These are phyloP conservation scores for Dinochytrium kinnereticum DNA, from an alignment of 371 early-diverging fungal species.

Conservation along the genomic window DNA sequence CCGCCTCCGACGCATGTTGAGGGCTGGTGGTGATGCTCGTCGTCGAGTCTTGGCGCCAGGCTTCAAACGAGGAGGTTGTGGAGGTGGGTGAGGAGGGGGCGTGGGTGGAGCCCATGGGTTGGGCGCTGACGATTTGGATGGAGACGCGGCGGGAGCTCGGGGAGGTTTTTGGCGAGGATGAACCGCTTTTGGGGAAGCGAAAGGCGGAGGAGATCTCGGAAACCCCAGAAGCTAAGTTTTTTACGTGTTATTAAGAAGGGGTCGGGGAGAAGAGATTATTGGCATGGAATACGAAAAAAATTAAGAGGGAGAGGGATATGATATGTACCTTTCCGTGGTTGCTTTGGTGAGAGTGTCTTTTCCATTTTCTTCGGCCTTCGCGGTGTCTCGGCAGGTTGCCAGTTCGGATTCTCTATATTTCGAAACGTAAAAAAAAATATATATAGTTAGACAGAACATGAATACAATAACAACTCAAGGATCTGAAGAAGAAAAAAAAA, in stretches of 20 bases:
- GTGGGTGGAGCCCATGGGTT: background rate
- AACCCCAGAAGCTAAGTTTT: too few species aligned
- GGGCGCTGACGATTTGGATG: background rate
- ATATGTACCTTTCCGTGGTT: constrained; percentile 1
- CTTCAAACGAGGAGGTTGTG: constrained; percentile 1
- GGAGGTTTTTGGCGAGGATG: background rate
- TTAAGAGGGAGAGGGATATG: too few species aligned
- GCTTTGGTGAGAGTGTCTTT: background rate
- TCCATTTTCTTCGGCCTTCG: background rate
- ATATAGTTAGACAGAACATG: background rate
- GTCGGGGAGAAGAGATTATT: too few species aligned
- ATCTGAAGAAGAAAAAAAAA: background rate
- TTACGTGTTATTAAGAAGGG: too few species aligned
- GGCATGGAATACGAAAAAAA: too few species aligned
- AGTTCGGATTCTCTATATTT: background rate
- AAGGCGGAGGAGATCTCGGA: background rate
- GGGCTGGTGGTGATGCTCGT: background rate
- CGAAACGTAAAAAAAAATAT: background rate
- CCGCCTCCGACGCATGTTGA: background rate
- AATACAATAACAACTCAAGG: background rate
- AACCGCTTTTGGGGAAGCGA: background rate
- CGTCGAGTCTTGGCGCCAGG: background rate
- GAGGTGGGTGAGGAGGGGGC: background rate
- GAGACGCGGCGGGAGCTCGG: background rate
- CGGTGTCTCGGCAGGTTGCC: background rate